phyloP scores from a whole-genome alignment of 257 asterid species.

The Paraleonurus japonicus region DNA sequence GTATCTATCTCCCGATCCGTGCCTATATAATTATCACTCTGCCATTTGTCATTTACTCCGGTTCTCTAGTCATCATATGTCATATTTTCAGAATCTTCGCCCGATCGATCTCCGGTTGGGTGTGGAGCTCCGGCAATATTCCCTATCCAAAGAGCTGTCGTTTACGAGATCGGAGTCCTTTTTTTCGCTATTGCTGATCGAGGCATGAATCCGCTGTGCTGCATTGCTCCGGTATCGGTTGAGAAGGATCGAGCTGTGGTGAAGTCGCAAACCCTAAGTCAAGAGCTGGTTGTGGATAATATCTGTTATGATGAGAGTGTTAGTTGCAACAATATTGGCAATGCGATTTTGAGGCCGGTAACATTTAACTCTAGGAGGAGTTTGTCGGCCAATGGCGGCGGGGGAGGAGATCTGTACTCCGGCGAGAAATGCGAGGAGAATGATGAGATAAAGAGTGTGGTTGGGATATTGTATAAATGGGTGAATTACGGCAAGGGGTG shows the following conservation, averaged over 20 bases:
- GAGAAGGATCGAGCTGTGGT: constrained; percentile 79
- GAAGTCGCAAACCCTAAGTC: constrained; percentile 61
- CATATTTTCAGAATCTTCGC: constrained; percentile 44
- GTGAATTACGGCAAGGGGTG: constrained; percentile 98
- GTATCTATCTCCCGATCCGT: constrained; percentile 35
- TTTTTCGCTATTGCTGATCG: neutral
- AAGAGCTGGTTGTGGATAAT: constrained; percentile 44
- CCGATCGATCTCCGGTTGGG: constrained; percentile 66
- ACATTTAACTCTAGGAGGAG: constrained; percentile 66
- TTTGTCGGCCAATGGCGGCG: constrained; percentile 45
- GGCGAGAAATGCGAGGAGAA: constrained; percentile 38
- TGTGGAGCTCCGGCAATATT: constrained; percentile 30
- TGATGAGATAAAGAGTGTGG: constrained; percentile 57
- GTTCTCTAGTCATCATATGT: constrained; percentile 44
- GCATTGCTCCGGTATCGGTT: constrained; percentile 98
- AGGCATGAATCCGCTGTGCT: constrained; percentile 94
- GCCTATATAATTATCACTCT: constrained; percentile 8
- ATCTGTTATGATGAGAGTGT: constrained; percentile 24
- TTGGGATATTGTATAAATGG: constrained; percentile 86
- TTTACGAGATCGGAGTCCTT: constrained; percentile 37
- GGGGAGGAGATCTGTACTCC: constrained; percentile 37
- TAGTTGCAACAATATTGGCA: constrained; percentile 19
- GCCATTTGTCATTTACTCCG: constrained; percentile 2
- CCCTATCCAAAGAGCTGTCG: constrained; percentile 23
- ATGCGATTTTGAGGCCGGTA: constrained; percentile 38